Evolutionary conservation across 495 filamentous ascomycete species (phyloP).

Genomic region (Neurospora sp.): DNA sequence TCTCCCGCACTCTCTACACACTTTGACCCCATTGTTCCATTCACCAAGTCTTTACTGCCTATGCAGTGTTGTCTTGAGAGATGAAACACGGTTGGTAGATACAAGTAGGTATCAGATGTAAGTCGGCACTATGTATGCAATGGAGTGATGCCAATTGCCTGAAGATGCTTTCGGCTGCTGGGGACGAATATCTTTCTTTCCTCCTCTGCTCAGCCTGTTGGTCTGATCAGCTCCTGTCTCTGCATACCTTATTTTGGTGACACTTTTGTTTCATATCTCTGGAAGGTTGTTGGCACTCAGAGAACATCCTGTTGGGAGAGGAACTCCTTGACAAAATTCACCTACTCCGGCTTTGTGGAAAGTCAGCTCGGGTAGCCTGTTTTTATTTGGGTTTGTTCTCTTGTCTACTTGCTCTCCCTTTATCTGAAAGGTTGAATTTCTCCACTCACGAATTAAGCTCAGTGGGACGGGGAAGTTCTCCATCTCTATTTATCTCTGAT

Average conservation of each 20-base stretch:
- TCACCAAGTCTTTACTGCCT: neutral
- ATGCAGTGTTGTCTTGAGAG: neutral
- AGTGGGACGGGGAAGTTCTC: neutral
- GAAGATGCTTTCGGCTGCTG: neutral
- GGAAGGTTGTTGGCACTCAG: neutral
- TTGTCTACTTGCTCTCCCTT: neutral
- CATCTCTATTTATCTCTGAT: neutral
- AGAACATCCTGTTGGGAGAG: neutral
- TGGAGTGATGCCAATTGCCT: neutral
- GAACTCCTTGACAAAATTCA: neutral
- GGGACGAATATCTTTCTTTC: neutral
- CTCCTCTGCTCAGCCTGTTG: neutral
- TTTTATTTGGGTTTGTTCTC: neutral
- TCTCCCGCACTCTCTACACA: neutral
- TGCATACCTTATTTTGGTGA: neutral
- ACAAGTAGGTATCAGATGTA: neutral
- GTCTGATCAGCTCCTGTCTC: neutral
- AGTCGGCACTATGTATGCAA: neutral
- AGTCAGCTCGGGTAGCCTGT: neutral
- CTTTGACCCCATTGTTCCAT: neutral
- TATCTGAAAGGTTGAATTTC: neutral
- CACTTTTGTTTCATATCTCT: neutral
- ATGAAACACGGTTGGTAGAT: neutral
- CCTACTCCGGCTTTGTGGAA: neutral
- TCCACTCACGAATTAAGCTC: neutral